These are phyloP conservation scores for Aspergillus cavernicola DNA, from an alignment of 495 filamentous ascomycete species.

Conservation along the genomic window DNA sequence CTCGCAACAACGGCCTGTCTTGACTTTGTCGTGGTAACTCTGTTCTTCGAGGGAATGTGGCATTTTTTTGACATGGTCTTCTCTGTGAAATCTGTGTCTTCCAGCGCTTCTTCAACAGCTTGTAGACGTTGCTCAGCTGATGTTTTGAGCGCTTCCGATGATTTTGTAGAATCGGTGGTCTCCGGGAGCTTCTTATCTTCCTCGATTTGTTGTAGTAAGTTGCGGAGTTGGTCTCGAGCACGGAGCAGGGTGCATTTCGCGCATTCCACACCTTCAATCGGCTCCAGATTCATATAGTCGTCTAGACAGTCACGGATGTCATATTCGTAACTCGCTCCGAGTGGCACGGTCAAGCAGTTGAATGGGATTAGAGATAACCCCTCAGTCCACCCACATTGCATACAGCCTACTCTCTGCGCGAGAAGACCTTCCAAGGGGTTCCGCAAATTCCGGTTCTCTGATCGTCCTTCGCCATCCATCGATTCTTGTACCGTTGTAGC, in stretches of 20 bases:
- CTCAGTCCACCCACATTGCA: constrained; percentile 79
- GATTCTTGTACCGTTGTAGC: constrained; percentile 6
- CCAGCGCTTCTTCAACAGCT: constrained; percentile 63
- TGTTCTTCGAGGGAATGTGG: constrained; percentile 63
- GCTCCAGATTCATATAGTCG: constrained; percentile 78
- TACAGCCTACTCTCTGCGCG: constrained; percentile 87
- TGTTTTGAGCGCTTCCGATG: constrained; percentile 30
- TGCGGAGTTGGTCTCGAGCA: constrained; percentile 43
- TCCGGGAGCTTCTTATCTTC: constrained; percentile 23
- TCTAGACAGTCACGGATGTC: constrained; percentile 75
- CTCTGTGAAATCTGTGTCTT: constrained; percentile 78
- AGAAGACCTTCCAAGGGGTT: constrained; percentile 85
- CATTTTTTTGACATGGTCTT: constrained; percentile 68
- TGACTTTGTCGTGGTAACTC: constrained; percentile 74
- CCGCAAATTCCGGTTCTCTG: constrained; percentile 24
- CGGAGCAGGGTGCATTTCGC: constrained; percentile 79
- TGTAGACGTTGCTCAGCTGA: constrained; percentile 50
- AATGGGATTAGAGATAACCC: constrained; percentile 86
- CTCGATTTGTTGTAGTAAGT: constrained; percentile 37
- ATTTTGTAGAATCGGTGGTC: constrained; percentile 19
- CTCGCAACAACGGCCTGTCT: constrained; percentile 82
- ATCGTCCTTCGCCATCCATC: neutral
- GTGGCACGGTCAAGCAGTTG: constrained; percentile 85
- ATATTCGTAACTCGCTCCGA: constrained; percentile 55
- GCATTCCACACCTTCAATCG: constrained; percentile 85